A percentile compares a stretch with the other conserved stretches of the same genome.
These are phyloP conservation scores for Fomitiporia mediterranea DNA, from an alignment of 1,284 basidiomycete genomes.

Conservation along the genomic window DNA sequence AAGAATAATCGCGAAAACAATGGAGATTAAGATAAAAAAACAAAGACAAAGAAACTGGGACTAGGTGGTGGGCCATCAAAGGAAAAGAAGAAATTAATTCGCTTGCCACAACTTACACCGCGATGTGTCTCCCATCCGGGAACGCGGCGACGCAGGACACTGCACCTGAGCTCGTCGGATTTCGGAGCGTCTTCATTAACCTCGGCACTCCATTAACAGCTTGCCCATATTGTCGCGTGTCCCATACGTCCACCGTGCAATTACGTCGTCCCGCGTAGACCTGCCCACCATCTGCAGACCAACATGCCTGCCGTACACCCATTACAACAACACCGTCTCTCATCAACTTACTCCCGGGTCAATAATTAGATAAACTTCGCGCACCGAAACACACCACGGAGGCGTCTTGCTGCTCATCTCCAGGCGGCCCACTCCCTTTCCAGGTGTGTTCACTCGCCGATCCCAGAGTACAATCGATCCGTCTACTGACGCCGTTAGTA, in stretches of 20 bases:
- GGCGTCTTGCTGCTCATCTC: constrained; percentile 88
- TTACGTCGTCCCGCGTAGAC: constrained; percentile 92
- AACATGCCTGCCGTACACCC: constrained; percentile 67
- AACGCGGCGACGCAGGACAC: constrained; percentile 89
- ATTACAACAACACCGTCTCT: neutral
- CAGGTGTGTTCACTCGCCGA: constrained; percentile 60
- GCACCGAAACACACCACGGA: constrained; percentile 91
- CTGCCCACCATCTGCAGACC: constrained; percentile 85
- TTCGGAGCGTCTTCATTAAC: constrained; percentile 76
- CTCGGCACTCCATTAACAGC: constrained; percentile 60
- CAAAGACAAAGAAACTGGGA: too few relatives aligned
- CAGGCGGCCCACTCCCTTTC: constrained; percentile 75
- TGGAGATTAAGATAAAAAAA: too few relatives aligned
- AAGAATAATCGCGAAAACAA: constrained; percentile 1
- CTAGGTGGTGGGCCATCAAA: too few relatives aligned
- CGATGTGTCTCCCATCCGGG: constrained; percentile 87
- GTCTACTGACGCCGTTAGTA: constrained; percentile 89
- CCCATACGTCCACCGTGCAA: constrained; percentile 92
- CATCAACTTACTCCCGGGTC: neutral
- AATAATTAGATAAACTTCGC: neutral
- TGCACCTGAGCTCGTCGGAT: constrained; percentile 86
- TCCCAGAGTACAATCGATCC: constrained; percentile 95
- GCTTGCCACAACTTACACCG: constrained; percentile 54
- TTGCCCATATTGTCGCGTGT: constrained; percentile 72
- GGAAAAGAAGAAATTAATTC: constrained; percentile 20